A percentile compares a stretch with the other conserved stretches of the same genome.
Conservation (phyloP, 331 rosid genomes). For the Quercus tomentella region DNA sequence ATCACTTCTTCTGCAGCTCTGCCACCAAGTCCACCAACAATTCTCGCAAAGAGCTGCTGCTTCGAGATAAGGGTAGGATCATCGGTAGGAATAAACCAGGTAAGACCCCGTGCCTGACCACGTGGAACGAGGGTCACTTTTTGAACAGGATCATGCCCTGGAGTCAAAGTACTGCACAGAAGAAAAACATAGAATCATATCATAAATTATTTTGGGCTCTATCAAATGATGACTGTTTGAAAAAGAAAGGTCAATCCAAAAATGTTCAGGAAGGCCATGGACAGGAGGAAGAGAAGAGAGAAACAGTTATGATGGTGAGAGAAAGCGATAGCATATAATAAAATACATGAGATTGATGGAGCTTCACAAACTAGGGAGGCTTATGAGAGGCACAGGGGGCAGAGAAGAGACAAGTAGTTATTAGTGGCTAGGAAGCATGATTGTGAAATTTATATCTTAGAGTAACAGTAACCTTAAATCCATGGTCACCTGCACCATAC, state of each 20-base stretch:
- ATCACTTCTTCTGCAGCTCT: slow-evolving; percentile 97
- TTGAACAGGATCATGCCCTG: slow-evolving; percentile 96
- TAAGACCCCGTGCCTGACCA: slow-evolving; percentile 98
- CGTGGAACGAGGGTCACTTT: slow-evolving; percentile 93
- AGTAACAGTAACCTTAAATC: neutral
- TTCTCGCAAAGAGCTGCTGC: slow-evolving; percentile 97
- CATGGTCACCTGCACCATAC: neutral
- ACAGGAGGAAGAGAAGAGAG: neutral
- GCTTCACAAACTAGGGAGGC: neutral
- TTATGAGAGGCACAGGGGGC: neutral
- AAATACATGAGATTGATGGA: neutral
- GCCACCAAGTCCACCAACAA: slow-evolving; percentile 97
- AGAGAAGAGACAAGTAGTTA: neutral
- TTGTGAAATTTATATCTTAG: neutral
- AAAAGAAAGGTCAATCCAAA: neutral
- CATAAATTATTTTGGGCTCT: neutral
- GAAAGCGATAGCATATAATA: neutral
- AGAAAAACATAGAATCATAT: neutral
- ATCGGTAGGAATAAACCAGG: slow-evolving; percentile 95
- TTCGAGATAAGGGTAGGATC: slow-evolving; percentile 94
- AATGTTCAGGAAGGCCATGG: neutral
- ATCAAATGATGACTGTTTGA: neutral
- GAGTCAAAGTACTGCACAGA: slow-evolving; percentile 80
- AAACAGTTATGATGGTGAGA: neutral
- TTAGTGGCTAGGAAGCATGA: neutral